A percentile compares a stretch with the other conserved stretches of the same genome.
phyloP scores from a whole-genome alignment of 2,329 filamentous ascomycete genomes.

The Fusarium sp. region DNA sequence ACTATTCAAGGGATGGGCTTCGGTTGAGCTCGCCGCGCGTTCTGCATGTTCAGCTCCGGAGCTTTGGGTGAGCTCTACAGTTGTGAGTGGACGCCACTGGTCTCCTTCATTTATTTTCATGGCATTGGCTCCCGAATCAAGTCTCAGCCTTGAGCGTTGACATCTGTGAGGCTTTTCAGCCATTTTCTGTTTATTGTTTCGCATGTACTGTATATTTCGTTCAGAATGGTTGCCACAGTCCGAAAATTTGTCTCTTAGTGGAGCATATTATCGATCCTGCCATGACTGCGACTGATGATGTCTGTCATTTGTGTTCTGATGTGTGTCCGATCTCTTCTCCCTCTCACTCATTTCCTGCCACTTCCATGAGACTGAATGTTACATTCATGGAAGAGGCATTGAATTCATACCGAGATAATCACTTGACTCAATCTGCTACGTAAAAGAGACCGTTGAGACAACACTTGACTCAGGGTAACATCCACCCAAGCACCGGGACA shows the following conservation, averaged over 20 bases:
- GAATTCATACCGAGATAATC: slow-evolving; percentile 15
- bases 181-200: slow-evolving; percentile 16
- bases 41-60: slow-evolving; percentile 5
- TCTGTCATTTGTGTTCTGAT: slow-evolving; percentile 11
- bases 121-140: not conserved
- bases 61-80: not conserved
- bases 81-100: slow-evolving; percentile 28
- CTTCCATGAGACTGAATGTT: slow-evolving; percentile 5
- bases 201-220: not conserved
- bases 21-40: slow-evolving; percentile 24
- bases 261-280: slow-evolving; percentile 10
- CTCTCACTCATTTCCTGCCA: not conserved
- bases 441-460: slow-evolving; percentile 13
- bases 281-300: slow-evolving; percentile 8
- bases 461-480: slow-evolving; percentile 27
- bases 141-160: not conserved
- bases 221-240: not conserved
- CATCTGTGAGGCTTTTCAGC: not conserved
- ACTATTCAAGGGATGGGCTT: slow-evolving; percentile 1
- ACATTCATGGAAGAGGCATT: slow-evolving; percentile 15
- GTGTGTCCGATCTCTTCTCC: not conserved
- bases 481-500: slow-evolving; percentile 3
- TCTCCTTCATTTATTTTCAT: slow-evolving; percentile 10
- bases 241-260: slow-evolving; percentile 4
- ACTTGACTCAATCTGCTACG: slow-evolving; percentile 16